Evolutionary conservation across 1,284 basidiomycete genomes (phyloP).

Genomic region (Moesziomyces antarcticus): DNA sequence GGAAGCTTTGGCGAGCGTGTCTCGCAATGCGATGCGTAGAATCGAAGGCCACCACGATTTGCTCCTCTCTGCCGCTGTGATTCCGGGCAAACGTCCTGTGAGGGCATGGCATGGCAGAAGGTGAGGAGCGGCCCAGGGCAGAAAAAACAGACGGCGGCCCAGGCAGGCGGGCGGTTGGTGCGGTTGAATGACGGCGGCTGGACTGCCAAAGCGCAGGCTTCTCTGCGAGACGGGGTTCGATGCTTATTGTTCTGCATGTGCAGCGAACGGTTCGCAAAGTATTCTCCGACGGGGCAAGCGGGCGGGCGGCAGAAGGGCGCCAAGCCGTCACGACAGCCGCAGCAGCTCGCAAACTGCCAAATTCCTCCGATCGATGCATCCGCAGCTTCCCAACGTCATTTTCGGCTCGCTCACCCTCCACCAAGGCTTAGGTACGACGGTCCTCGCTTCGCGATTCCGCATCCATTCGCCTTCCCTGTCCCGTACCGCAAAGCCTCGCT

Average conservation of each 20-base stretch:
- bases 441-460: not conserved
- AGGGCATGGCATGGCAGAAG: no score
- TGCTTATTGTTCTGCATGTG: not conserved
- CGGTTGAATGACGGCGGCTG: no score
- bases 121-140: no score
- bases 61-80: no score
- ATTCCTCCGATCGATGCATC: not conserved
- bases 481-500: not conserved
- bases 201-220: not conserved
- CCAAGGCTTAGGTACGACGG: not conserved
- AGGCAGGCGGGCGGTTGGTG: not conserved
- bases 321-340: not conserved
- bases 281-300: not conserved
- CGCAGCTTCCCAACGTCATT: not conserved
- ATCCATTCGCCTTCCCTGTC: not conserved
- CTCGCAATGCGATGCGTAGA: no score
- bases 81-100: no score
- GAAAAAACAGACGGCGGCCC: not conserved
- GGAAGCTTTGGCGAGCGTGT: no score
- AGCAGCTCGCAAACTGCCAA: not conserved
- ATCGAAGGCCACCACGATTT: no score
- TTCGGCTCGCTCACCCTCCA: not conserved
- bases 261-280: not conserved
- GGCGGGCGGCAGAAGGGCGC: no score
- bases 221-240: not conserved